A percentile compares a stretch with the other conserved stretches of the same genome.
Conservation (phyloP, 306 rosid species). For the Begonia loranthoides region DNA sequence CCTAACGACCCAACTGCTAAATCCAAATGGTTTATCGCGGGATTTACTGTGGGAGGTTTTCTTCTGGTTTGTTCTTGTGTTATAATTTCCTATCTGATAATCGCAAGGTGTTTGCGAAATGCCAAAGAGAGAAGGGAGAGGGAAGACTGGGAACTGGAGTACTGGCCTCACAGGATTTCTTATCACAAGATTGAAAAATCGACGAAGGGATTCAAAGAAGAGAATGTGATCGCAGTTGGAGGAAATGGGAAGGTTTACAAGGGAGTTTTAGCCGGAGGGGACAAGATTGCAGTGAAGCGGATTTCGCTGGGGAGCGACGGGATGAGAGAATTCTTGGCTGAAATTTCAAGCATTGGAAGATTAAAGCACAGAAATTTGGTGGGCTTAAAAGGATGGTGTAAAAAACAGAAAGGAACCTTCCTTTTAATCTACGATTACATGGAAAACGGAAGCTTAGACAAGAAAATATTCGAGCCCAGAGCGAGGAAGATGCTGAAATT, state of each 20-base stretch:
- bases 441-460: slow-evolving; percentile 54
- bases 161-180: slow-evolving; percentile 55
- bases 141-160: slow-evolving; percentile 57
- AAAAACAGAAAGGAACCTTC: slow-evolving; percentile 32
- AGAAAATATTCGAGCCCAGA: slow-evolving; percentile 37
- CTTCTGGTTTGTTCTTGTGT: slow-evolving; percentile 16
- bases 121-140: slow-evolving; percentile 2
- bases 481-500: slow-evolving; percentile 28
- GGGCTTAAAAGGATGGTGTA: slow-evolving; percentile 67
- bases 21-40: slow-evolving; percentile 12
- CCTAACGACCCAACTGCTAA: slow-evolving; percentile 16
- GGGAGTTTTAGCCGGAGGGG: slow-evolving; percentile 39
- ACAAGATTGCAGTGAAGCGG: slow-evolving; percentile 47
- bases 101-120: slow-evolving; percentile 2
- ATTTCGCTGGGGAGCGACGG: slow-evolving; percentile 32
- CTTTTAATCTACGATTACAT: slow-evolving; percentile 55
- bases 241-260: slow-evolving; percentile 45
- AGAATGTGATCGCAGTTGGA: slow-evolving; percentile 35
- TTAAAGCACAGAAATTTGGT: slow-evolving; percentile 53
- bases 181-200: slow-evolving; percentile 36
- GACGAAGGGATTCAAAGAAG: slow-evolving; percentile 39
- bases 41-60: slow-evolving; percentile 13
- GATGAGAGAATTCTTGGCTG: slow-evolving; percentile 54
- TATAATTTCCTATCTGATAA: slow-evolving; percentile 4
- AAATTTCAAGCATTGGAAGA: slow-evolving; percentile 60